phyloP scores from a whole-genome alignment of 2,329 filamentous ascomycete species.

The Epichloe amarillans region DNA sequence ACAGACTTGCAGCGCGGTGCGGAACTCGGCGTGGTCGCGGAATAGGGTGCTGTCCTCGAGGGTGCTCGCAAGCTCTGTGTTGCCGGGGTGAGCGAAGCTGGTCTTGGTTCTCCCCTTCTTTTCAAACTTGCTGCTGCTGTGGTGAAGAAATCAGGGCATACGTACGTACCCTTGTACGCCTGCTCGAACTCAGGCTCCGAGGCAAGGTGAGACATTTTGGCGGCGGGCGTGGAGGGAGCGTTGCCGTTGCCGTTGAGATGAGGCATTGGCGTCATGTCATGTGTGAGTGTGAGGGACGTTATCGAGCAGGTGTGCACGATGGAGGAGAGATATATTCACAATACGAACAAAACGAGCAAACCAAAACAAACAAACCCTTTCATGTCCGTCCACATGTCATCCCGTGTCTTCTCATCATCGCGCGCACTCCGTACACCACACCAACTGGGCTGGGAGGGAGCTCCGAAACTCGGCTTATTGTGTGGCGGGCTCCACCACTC shows the following conservation, averaged over 20 bases:
- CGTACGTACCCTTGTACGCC: constrained; percentile 79
- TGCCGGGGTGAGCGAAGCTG: not conserved
- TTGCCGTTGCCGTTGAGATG: constrained; percentile 2
- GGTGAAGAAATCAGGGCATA: constrained; percentile 19
- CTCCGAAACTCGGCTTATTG: not conserved
- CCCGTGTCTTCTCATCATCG: not conserved
- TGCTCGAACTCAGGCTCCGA: constrained; percentile 96
- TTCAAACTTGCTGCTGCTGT: not conserved
- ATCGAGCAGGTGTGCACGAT: no score
- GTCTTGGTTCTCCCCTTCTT: not conserved
- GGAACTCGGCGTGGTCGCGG: constrained; percentile 87
- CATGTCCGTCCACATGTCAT: not conserved
- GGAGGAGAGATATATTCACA: no score
- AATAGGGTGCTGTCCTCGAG: constrained; percentile 92
- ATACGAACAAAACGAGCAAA: no score
- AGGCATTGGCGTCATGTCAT: not conserved
- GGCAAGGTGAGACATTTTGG: constrained; percentile 67
- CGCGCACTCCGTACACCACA: no score
- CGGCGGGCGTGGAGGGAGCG: constrained; percentile 2
- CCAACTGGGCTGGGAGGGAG: not conserved
- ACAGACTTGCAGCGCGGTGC: constrained; percentile 74
- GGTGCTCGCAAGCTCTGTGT: constrained; percentile 76
- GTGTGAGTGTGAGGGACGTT: not conserved
- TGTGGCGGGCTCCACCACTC: not conserved
- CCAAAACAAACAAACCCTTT: no score